Percentiles rank a stretch among this genome's conserved stretches.
Conservation (phyloP, 1,284 basidiomycete species). For the Marasmius fiardii region DNA sequence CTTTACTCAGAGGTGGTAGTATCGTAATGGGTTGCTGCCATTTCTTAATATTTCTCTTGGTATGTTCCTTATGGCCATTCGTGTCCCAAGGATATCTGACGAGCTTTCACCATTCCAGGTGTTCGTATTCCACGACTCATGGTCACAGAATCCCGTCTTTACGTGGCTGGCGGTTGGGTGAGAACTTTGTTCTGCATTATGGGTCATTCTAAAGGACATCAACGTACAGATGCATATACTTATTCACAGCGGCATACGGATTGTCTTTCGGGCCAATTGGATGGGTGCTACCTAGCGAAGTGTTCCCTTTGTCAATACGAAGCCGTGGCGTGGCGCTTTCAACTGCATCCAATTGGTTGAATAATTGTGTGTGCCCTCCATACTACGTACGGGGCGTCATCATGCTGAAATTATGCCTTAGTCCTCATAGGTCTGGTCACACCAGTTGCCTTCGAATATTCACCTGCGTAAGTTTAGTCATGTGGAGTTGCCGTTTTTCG, state of each 20-base stretch:
- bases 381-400: constrained; percentile 19
- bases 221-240: constrained; percentile 58
- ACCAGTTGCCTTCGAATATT: constrained; percentile 64
- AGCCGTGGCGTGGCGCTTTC: constrained; percentile 81
- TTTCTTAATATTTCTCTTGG: constrained; percentile 66
- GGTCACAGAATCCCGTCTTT: constrained; percentile 51
- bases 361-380: constrained; percentile 56
- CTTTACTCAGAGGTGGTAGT: constrained; percentile 65
- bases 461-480: constrained; percentile 48
- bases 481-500: not conserved
- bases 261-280: constrained; percentile 82
- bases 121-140: constrained; percentile 46
- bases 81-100: not conserved
- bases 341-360: constrained; percentile 83
- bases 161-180: constrained; percentile 69
- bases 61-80: constrained; percentile 25
- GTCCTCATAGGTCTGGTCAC: constrained; percentile 81
- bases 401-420: constrained; percentile 23
- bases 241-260: constrained; percentile 82
- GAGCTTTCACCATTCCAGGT: constrained; percentile 33
- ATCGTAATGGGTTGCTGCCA: constrained; percentile 72
- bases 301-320: constrained; percentile 85
- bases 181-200: constrained; percentile 22
- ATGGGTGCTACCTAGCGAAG: constrained; percentile 81
- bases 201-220: not conserved